A percentile compares a stretch with the other conserved stretches of the same genome.
Evolutionary conservation across 495 filamentous ascomycete species (phyloP).

Genomic region (Sabuloglossum arenarium): DNA sequence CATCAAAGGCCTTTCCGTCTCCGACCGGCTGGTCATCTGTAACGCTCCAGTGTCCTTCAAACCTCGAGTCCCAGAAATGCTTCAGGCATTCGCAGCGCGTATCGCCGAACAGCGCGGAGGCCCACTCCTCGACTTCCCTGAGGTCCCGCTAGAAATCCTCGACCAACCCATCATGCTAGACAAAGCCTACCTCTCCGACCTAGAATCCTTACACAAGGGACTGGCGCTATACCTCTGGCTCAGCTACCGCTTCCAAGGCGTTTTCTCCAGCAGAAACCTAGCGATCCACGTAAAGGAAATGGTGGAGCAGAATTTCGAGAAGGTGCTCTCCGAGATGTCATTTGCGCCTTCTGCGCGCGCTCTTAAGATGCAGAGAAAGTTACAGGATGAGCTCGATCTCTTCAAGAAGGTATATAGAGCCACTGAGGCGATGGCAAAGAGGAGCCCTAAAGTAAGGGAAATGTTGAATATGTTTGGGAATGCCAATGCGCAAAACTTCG

Average conservation of each 20-base stretch:
- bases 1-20: constrained; percentile 37
- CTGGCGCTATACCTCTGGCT: constrained; percentile 82
- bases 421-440: background rate
- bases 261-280: constrained; percentile 58
- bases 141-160: constrained; percentile 45
- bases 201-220: constrained; percentile 64
- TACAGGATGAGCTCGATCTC: background rate
- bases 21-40: constrained; percentile 57
- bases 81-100: constrained; percentile 40
- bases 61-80: constrained; percentile 15
- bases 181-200: constrained; percentile 31
- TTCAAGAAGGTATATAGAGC: background rate
- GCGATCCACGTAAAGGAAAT: constrained; percentile 62
- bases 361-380: background rate
- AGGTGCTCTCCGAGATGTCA: constrained; percentile 30
- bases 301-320: constrained; percentile 59
- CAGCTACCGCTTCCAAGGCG: constrained; percentile 44
- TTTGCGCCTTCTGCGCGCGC: background rate
- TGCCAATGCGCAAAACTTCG: background rate
- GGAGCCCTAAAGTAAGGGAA: background rate
- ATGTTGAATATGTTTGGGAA: background rate
- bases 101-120: constrained; percentile 44
- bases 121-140: constrained; percentile 38
- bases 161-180: constrained; percentile 25
- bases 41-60: constrained; percentile 33